Evolutionary conservation across 108 stramenopile species (phyloP).

Genomic region (Skeletonema menzelii): DNA sequence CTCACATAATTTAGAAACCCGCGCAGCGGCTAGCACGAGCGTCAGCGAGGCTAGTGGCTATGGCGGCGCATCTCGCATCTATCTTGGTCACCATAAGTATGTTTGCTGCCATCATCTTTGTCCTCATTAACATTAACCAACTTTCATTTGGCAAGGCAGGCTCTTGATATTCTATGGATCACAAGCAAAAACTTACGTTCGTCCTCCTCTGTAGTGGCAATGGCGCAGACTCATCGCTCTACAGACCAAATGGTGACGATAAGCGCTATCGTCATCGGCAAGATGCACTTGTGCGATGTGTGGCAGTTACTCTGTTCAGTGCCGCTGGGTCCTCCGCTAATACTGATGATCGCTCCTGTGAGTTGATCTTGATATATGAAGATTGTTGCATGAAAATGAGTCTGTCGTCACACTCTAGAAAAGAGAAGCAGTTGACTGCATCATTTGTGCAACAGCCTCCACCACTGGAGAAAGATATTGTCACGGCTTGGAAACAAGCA

Average conservation of each 20-base stretch:
- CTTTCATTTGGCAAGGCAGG: neutral
- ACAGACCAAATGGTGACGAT: slow-evolving; percentile 72
- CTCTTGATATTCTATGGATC: neutral
- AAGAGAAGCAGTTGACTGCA: neutral
- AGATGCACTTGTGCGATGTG: slow-evolving; percentile 78
- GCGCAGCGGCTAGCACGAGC: no score
- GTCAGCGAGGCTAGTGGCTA: no score
- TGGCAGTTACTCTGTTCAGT: slow-evolving; percentile 66
- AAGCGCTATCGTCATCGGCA: slow-evolving; percentile 69
- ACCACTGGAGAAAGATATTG: slow-evolving; percentile 54
- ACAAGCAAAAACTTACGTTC: slow-evolving; percentile 18
- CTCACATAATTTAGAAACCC: no score
- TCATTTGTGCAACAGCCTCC: neutral
- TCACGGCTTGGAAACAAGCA: slow-evolving; percentile 65
- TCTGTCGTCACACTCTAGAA: slow-evolving; percentile 7
- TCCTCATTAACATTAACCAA: no score
- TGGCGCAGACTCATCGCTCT: slow-evolving; percentile 59
- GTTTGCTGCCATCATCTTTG: no score
- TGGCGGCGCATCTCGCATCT: no score
- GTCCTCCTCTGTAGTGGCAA: slow-evolving; percentile 68
- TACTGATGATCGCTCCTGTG: slow-evolving; percentile 5
- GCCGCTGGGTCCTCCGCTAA: slow-evolving; percentile 7
- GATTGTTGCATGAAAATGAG: slow-evolving; percentile 48
- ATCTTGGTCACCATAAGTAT: no score
- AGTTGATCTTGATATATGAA: slow-evolving; percentile 66